A percentile compares a stretch with the other conserved stretches of the same genome.
These are phyloP conservation scores for Collybiopsis confluens DNA, from an alignment of 768 basidiomycete species.

Conservation along the genomic window DNA sequence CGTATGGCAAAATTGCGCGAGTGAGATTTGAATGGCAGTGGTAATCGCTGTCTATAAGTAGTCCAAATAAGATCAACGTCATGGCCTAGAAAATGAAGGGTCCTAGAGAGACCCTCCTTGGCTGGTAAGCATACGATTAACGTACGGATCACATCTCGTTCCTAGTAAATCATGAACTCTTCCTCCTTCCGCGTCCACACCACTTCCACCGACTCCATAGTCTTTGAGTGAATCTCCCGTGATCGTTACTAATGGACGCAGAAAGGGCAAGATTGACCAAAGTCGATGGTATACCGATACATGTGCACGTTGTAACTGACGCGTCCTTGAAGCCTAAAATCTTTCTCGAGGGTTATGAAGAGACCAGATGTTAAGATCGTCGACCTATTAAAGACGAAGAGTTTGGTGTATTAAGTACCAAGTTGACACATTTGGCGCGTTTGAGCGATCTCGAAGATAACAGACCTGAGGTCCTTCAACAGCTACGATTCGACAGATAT, in stretches of 20 bases:
- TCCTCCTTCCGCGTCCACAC: slow-evolving; percentile 15
- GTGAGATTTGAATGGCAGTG: too few species aligned
- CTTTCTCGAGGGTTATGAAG: slow-evolving; percentile 14
- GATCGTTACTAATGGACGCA: slow-evolving; percentile 18
- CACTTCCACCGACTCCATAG: slow-evolving; percentile 11
- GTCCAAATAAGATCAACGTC: too few species aligned
- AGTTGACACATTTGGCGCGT: too few species aligned
- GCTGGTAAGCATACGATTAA: slow-evolving; percentile 14
- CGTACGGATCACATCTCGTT: slow-evolving; percentile 20
- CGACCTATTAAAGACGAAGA: too few species aligned
- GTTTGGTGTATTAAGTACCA: too few species aligned
- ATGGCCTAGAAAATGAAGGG: too few species aligned
- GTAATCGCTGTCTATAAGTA: too few species aligned
- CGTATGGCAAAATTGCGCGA: too few species aligned
- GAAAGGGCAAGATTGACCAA: slow-evolving; percentile 19
- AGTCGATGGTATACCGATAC: slow-evolving; percentile 20
- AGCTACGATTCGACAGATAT: slow-evolving; percentile 18
- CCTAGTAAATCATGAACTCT: too few species aligned
- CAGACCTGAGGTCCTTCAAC: slow-evolving; percentile 19
- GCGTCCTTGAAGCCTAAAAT: slow-evolving; percentile 18
- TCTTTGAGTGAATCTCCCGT: slow-evolving; percentile 14
- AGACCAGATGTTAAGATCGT: slow-evolving; percentile 18
- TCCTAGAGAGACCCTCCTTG: not conserved
- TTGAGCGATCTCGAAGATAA: too few species aligned
- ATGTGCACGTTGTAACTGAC: slow-evolving; percentile 19